Percentiles rank a stretch among this genome's conserved stretches.
phyloP scores from a whole-genome alignment of 2,329 filamentous ascomycete genomes.

The Beauveria brongniartii region DNA sequence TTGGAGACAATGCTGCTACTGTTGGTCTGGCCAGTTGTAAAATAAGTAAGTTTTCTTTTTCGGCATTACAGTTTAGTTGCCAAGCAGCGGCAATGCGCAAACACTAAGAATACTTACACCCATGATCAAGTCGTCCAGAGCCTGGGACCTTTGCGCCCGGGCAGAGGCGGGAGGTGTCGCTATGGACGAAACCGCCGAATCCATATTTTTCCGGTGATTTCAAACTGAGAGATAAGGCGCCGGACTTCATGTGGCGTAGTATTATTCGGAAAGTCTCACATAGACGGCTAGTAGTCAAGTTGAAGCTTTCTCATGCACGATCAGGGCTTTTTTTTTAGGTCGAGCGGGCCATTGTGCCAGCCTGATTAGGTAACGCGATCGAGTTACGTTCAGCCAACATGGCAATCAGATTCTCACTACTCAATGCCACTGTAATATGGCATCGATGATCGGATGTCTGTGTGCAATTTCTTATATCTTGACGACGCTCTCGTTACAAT shows the following conservation, averaged over 20 bases:
- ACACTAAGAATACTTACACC: conserved; percentile 33
- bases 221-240: background rate
- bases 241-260: background rate
- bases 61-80: too few species aligned
- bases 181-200: background rate
- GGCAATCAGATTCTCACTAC: background rate
- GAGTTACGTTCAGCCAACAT: background rate
- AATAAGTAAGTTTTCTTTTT: background rate
- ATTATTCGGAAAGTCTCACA: background rate
- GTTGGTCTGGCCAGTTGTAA: conserved; percentile 57
- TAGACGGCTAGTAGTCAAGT: background rate
- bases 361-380: conserved; percentile 8
- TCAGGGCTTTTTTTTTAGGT: background rate
- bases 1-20: conserved; percentile 90
- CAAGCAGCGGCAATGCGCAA: too few species aligned
- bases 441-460: too few species aligned
- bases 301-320: background rate
- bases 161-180: conserved; percentile 6
- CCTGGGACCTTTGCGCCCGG: conserved; percentile 19
- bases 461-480: too few species aligned
- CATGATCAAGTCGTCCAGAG: conserved; percentile 46
- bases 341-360: background rate
- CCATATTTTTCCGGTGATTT: background rate
- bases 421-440: too few species aligned
- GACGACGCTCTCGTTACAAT: background rate